Percentiles rank a stretch among this genome's conserved stretches.
These are phyloP conservation scores for Talaromyces trachyspermus DNA, from an alignment of 495 filamentous ascomycete species.

Conservation along the genomic window DNA sequence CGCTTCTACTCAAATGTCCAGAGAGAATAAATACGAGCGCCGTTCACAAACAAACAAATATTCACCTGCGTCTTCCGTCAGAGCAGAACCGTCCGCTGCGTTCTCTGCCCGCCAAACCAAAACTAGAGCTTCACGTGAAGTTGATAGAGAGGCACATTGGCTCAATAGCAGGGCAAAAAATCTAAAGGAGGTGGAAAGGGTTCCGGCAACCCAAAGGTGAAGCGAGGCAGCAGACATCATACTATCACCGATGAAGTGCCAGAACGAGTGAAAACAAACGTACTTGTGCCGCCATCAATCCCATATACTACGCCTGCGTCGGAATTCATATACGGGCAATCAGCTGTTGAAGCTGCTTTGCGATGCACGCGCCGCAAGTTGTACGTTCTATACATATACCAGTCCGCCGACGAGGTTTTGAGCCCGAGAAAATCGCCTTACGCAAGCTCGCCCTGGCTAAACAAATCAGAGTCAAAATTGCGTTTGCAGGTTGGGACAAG, in stretches of 20 bases:
- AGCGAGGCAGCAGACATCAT: slow-evolving; percentile 11
- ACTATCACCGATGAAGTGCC: slow-evolving; percentile 22
- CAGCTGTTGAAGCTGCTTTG: slow-evolving; percentile 75
- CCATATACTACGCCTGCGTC: slow-evolving; percentile 81
- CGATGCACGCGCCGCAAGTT: slow-evolving; percentile 58
- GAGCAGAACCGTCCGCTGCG: no score
- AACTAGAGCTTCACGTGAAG: no score
- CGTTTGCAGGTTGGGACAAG: slow-evolving; percentile 45
- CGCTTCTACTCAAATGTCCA: slow-evolving; percentile 11
- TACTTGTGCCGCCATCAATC: slow-evolving; percentile 48
- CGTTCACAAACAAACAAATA: neutral
- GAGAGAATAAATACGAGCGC: slow-evolving; percentile 10
- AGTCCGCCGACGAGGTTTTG: slow-evolving; percentile 32
- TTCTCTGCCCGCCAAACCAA: no score
- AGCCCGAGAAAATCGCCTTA: slow-evolving; percentile 37
- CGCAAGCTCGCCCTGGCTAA: slow-evolving; percentile 51
- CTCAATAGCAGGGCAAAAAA: no score
- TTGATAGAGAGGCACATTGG: no score
- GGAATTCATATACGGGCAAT: slow-evolving; percentile 82
- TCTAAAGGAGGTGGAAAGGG: neutral
- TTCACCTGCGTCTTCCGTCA: neutral
- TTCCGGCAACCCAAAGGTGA: neutral
- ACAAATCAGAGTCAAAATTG: slow-evolving; percentile 47
- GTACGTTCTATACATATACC: slow-evolving; percentile 78
- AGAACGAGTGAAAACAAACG: slow-evolving; percentile 33